These are phyloP conservation scores for Leccinellum albellum DNA, from an alignment of 768 basidiomycete species.

Conservation along the genomic window DNA sequence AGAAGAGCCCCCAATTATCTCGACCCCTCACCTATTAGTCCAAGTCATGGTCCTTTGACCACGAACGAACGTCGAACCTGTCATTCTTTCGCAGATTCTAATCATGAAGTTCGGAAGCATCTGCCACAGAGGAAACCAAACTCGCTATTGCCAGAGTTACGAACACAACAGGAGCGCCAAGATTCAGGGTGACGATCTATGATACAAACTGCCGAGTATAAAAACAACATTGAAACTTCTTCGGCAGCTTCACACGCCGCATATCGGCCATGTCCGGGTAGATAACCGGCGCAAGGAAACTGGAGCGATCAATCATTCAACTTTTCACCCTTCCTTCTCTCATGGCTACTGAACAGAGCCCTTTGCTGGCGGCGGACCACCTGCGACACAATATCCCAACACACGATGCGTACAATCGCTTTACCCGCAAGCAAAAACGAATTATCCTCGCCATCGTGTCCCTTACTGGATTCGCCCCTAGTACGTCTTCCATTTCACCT, in stretches of 20 bases:
- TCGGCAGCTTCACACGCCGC: not conserved
- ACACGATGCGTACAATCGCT: constrained; percentile 51
- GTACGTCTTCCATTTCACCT: constrained; percentile 35
- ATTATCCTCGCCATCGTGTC: constrained; percentile 56
- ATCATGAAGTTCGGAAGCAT: not conserved
- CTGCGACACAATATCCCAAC: too few relatives aligned
- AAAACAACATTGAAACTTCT: not conserved
- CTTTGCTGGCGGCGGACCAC: not conserved
- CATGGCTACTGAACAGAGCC: not conserved
- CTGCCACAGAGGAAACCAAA: not conserved
- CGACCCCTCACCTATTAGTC: not conserved
- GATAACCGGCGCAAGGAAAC: not conserved
- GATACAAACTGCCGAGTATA: not conserved
- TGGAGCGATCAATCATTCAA: not conserved
- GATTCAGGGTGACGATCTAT: not conserved
- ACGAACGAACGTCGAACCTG: not conserved
- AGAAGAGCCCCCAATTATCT: not conserved
- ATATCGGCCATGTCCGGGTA: not conserved
- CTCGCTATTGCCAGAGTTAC: not conserved
- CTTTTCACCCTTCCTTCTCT: not conserved
- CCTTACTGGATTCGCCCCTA: constrained; percentile 59
- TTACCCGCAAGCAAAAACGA: constrained; percentile 47
- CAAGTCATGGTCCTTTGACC: not conserved
- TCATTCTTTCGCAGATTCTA: not conserved
- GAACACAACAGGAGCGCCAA: not conserved